Evolutionary conservation across 805 yeast species (phyloP), one percentile per base, ranked within the genome.

Genomic region (Candida awuae): DNA sequence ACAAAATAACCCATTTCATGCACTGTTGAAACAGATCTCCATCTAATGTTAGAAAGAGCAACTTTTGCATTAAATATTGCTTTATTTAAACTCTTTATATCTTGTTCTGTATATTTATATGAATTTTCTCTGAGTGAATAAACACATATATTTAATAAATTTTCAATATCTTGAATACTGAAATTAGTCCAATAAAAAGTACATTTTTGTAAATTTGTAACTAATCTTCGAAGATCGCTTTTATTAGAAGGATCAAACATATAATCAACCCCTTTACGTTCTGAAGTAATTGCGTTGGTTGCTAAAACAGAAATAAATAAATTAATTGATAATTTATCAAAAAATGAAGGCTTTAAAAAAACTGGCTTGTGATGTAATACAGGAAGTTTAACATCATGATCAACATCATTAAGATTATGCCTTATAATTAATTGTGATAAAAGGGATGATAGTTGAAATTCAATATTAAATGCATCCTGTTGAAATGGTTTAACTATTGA

Each of bases 141-240:
- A 13, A 63, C 58, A 35, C 80, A 70, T 21, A 80, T 69, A 17
- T 61, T 58, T 2, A 73, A 52, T 55, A 80, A 62, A 17, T 69
- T 62, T 35, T 73, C 72, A 21, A 80, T 63, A 56, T 80, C 86
- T 30, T 64, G 66, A 19, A 67, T 65, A 10, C 79, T 66, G 51
- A 80, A 80, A 0, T 86, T 87, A 1, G 84, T 76, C 88, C 88
- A 80, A 49, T 76, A 77, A 53, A 80, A 79, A 0, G 87, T 77
- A 1, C 82, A 76, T 42, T 80, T 65, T 54, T 75, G 84, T 21
- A 80, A 52, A 50, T 80, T 80, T 4, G 73, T 68, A 10, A 80
- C 69, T 46, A 80, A 63, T 35, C 79, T 56, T 43, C 79, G 60
- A 28, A 80, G 55, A 44, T 77, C 78, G 15, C 54, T 55, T 30